A percentile compares a stretch with the other conserved stretches of the same genome.
Evolutionary conservation across 495 filamentous ascomycete species (phyloP).

Genomic region (Filosporella fistucella): DNA sequence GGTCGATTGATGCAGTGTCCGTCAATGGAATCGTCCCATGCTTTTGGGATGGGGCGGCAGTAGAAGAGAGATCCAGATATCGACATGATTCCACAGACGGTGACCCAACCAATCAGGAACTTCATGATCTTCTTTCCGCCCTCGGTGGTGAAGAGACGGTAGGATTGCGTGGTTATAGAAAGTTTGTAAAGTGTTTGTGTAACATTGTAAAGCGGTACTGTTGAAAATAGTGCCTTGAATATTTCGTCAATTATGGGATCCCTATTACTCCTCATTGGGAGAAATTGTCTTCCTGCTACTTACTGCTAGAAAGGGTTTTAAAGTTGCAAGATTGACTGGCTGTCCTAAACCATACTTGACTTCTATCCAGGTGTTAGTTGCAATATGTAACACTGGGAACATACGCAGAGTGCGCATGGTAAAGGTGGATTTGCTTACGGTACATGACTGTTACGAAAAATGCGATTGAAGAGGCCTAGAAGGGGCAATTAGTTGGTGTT

Average conservation of each 20-base stretch:
- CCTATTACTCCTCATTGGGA: background rate
- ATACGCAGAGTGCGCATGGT: background rate
- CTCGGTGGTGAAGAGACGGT: constrained; percentile 1
- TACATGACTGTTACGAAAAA: background rate
- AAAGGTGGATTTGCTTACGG: background rate
- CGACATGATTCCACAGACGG: constrained; percentile 1
- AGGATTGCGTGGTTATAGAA: constrained; percentile 7
- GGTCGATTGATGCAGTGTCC: constrained; percentile 41
- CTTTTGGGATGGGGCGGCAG: constrained; percentile 48
- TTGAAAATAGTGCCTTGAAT: constrained; percentile 2
- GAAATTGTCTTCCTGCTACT: background rate
- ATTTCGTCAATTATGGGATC: background rate
- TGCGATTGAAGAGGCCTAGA: background rate
- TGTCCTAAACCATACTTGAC: constrained; percentile 4
- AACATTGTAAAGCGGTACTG: constrained; percentile 7
- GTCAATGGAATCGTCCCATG: constrained; percentile 41
- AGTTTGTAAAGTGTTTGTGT: constrained; percentile 9
- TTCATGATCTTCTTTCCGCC: background rate
- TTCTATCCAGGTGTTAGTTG: background rate
- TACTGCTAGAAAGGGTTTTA: constrained; percentile 5
- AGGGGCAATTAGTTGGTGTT: too few species aligned
- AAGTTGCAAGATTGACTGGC: background rate
- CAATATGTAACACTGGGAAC: too few species aligned
- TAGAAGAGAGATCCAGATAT: constrained; percentile 18
- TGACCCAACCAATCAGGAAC: constrained; percentile 1